Evolutionary conservation across 257 asterid species (phyloP).

Genomic region (Ballota nigra): DNA sequence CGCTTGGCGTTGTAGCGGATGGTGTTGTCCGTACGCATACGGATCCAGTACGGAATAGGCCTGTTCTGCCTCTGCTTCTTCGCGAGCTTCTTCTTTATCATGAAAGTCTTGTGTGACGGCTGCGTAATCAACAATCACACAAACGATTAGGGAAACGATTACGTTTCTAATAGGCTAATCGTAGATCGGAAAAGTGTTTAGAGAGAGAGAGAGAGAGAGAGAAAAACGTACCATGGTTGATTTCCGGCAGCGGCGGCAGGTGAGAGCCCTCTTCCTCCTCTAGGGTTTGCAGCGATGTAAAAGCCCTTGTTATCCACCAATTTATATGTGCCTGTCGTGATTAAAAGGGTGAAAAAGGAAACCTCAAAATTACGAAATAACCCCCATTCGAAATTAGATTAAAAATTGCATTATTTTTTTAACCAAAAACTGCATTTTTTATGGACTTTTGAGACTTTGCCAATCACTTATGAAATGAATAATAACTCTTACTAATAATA

Average conservation of each 20-base stretch:
- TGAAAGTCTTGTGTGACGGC: conserved; percentile 87
- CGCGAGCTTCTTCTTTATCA: conserved; percentile 85
- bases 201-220: background rate
- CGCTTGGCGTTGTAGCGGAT: conserved; percentile 94
- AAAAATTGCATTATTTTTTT: too few relatives aligned
- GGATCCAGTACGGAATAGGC: conserved; percentile 87
- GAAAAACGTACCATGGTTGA: conserved; percentile 31
- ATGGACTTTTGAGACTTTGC: too few relatives aligned
- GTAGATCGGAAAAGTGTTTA: background rate
- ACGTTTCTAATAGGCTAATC: background rate
- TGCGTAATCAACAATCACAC: conserved; percentile 23
- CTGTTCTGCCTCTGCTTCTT: conserved; percentile 93
- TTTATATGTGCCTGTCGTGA: too few relatives aligned
- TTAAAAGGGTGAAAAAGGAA: too few relatives aligned
- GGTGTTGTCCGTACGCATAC: conserved; percentile 82
- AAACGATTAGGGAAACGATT: background rate
- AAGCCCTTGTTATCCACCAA: too few relatives aligned
- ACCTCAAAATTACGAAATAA: too few relatives aligned
- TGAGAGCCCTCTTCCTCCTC: conserved; percentile 8
- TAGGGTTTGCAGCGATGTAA: conserved; percentile 21
- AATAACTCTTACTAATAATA: too few relatives aligned
- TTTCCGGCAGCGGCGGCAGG: conserved; percentile 20
- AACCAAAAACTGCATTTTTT: too few relatives aligned
- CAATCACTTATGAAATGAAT: too few relatives aligned
- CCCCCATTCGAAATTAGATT: too few relatives aligned